Percentiles rank a stretch among this genome's conserved stretches.
Conservation (phyloP, 1,284 basidiomycete genomes). For the Sporisorium exsertum region DNA sequence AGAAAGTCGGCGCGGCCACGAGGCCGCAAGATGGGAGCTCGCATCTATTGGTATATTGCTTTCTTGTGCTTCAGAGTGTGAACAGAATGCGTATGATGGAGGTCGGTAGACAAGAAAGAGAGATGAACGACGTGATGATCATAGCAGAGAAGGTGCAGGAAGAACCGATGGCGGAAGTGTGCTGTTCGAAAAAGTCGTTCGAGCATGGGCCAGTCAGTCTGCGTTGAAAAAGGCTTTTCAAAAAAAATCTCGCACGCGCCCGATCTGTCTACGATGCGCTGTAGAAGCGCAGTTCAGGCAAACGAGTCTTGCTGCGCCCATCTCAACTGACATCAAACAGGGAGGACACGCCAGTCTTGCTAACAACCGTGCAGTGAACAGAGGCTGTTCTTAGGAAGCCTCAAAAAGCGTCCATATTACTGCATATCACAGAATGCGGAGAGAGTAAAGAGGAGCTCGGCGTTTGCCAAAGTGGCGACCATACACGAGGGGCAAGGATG, state of each 20-base stretch:
- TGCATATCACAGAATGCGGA: background rate
- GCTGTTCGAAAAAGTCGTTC: background rate
- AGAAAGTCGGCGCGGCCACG: slow-evolving; percentile 19
- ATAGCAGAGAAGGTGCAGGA: too few relatives aligned
- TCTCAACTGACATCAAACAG: too few relatives aligned
- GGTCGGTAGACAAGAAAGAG: background rate
- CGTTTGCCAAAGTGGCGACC: background rate
- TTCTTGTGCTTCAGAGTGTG: background rate
- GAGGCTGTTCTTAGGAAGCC: background rate
- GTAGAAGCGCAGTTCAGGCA: too few relatives aligned
- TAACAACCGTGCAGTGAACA: background rate
- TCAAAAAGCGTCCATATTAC: background rate
- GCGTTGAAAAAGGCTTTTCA: background rate
- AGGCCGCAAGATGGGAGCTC: slow-evolving; percentile 23
- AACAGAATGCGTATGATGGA: background rate
- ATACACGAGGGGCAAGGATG: background rate
- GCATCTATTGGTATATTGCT: slow-evolving; percentile 11
- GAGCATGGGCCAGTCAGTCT: slow-evolving; percentile 3
- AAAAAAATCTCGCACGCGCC: background rate
- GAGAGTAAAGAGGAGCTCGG: background rate
- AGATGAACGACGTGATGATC: background rate
- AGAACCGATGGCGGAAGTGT: background rate
- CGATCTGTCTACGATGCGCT: background rate
- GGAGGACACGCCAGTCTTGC: background rate
- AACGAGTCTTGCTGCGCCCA: too few relatives aligned